Conservation (phyloP, 2,329 filamentous ascomycete genomes). For the Trichoderma sp. region DNA sequence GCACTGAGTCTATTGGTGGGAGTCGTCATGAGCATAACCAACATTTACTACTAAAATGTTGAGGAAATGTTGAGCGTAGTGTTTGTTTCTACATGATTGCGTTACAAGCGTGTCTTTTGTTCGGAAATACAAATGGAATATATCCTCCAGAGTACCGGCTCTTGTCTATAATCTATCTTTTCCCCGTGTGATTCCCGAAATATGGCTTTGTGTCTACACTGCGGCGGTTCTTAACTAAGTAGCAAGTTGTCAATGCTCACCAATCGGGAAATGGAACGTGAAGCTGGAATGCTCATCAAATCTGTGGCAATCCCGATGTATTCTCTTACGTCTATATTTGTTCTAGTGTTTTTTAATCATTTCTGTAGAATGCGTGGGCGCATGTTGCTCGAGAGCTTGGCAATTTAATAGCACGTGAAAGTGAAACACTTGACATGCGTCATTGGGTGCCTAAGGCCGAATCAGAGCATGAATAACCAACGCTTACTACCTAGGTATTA, state of each 20-base stretch:
- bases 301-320: too few species aligned
- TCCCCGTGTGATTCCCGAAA: too few species aligned
- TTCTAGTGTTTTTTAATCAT: background rate
- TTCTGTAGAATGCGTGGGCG: too few species aligned
- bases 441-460: background rate
- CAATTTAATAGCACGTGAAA: background rate
- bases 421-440: background rate
- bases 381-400: background rate
- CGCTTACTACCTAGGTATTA: background rate
- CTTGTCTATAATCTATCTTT: background rate
- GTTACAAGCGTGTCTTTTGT: background rate
- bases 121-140: background rate
- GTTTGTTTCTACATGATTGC: background rate
- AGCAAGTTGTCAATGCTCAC: too few species aligned
- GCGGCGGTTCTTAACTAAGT: too few species aligned
- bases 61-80: background rate
- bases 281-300: too few species aligned
- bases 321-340: background rate
- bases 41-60: slow-evolving; percentile 21
- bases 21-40: slow-evolving; percentile 52
- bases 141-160: background rate
- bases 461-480: background rate
- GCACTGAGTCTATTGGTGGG: slow-evolving; percentile 76
- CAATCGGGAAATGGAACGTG: too few species aligned
- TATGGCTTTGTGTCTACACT: too few species aligned